Evolutionary conservation across 2,329 filamentous ascomycete species (phyloP), one percentile per base, ranked within the genome.

Genomic region (Penicillium sp.): DNA sequence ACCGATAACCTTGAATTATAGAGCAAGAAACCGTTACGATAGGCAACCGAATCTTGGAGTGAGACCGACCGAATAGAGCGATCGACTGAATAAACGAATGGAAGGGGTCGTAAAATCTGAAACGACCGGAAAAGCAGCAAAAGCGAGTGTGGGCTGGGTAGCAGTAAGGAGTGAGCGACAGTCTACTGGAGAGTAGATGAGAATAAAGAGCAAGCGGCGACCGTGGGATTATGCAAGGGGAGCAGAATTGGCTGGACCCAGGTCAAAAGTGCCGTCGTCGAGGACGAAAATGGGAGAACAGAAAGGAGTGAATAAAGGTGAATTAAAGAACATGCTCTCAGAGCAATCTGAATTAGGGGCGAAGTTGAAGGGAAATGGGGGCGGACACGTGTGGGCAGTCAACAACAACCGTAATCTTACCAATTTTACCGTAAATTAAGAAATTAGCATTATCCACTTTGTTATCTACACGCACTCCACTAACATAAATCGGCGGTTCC

Each of bases 261-360:
- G 62, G 65, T 65, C 63, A 60, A 64, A 61, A 55, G 54, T 60
- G 54, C 60, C 57, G 56, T 59, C 48, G 58, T 58, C 59, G 54
- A 49, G 25, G 44, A 54, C 43, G 44, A 19, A 48, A 48, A 54
- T 37, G 23, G 31, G 26, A 37, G 31, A 53, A 61, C 50, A 50
- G 50, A 65, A 67, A 64, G 59, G 62, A 67, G 58, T 62, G 60
- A 62, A 66, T 68, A 31, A 58, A 60, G 55, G 59, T 66, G 60
- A 66, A 65, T 64, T 60, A 64, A 59, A 57, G 59, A 52, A 53
- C 47, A 44, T 54, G 54, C n/a, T 48, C 46, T 19, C 44, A 54
- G 51, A 52, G 44, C 52, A 4, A 13, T 21, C 27, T 35, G 49
- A 42, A 52, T 55, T 53, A 57, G 54, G 51, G 56, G 52, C 55